phyloP scores from a whole-genome alignment of 2,329 filamentous ascomycete species.

The Cytospora piceae region DNA sequence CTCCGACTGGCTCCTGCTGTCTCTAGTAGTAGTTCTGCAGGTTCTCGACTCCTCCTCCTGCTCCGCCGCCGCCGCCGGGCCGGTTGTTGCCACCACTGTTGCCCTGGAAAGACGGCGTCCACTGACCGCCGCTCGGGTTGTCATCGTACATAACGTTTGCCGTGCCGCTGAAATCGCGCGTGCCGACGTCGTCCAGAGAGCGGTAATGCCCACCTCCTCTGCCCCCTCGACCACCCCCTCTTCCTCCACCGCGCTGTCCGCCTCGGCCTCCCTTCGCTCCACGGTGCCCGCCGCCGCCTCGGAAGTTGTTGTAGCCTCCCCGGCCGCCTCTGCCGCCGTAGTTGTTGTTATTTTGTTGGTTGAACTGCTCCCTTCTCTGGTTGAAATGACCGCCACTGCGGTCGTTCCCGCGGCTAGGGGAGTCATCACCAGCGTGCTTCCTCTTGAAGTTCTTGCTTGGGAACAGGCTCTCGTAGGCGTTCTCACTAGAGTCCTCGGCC shows the following conservation, averaged over 20 bases:
- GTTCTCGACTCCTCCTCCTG: slow-evolving; percentile 22
- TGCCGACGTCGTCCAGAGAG: slow-evolving; percentile 68
- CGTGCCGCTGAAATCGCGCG: slow-evolving; percentile 45
- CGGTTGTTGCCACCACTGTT: slow-evolving; percentile 1
- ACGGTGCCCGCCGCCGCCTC: slow-evolving; percentile 48
- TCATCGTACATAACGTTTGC: slow-evolving; percentile 27
- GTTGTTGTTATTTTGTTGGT: slow-evolving; percentile 31
- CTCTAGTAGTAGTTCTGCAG: slow-evolving; percentile 31
- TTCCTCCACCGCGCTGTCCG: slow-evolving; percentile 34
- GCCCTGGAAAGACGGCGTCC: slow-evolving; percentile 10
- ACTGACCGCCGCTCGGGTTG: slow-evolving; percentile 15
- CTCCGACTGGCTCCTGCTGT: slow-evolving; percentile 7
- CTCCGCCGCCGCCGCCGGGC: slow-evolving; percentile 20
- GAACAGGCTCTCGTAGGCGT: slow-evolving; percentile 66
- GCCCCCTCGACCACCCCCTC: slow-evolving; percentile 50
- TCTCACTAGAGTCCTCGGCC: slow-evolving; percentile 65
- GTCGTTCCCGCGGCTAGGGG: slow-evolving; percentile 9
- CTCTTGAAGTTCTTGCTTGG: slow-evolving; percentile 64
- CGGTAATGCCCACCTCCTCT: slow-evolving; percentile 61
- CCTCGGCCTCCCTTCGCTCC: slow-evolving; percentile 40
- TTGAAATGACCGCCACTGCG: slow-evolving; percentile 33
- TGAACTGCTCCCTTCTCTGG: slow-evolving; percentile 36
- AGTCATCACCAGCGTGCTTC: slow-evolving; percentile 63
- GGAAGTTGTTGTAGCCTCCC: slow-evolving; percentile 41
- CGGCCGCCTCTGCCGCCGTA: slow-evolving; percentile 44